These are phyloP conservation scores for Spinacia oleracea DNA, from an alignment of 179 eudicot species.

Conservation along the genomic window DNA sequence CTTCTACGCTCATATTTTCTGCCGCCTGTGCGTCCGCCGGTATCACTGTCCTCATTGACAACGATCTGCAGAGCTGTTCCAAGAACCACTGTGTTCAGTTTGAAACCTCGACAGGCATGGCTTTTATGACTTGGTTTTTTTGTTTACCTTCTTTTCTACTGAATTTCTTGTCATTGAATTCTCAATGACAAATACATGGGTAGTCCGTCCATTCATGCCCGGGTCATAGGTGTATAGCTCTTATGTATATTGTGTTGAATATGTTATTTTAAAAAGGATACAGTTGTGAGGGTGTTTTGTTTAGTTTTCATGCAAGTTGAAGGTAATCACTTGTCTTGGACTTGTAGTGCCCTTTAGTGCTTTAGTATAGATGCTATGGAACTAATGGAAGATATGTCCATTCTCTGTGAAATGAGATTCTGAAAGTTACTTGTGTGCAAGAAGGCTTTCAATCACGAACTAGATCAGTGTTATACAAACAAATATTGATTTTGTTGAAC, in stretches of 20 bases:
- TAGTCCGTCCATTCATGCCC: constrained; percentile 10
- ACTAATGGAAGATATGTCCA: constrained; percentile 1
- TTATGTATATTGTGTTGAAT: constrained; percentile 24
- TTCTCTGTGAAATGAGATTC: neutral
- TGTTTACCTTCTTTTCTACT: constrained; percentile 68
- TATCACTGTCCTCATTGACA: constrained; percentile 71
- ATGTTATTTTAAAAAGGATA: constrained; percentile 9
- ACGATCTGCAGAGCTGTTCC: constrained; percentile 63
- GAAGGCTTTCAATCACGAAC: neutral
- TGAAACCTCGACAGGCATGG: constrained; percentile 83
- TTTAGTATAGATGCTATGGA: neutral
- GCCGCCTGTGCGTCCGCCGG: constrained; percentile 89
- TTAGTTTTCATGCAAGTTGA: constrained; percentile 12
- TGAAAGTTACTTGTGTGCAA: neutral
- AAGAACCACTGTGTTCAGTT: constrained; percentile 69
- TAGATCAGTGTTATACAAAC: neutral
- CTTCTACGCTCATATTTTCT: constrained; percentile 72
- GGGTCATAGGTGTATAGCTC: constrained; percentile 26
- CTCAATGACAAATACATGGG: constrained; percentile 32
- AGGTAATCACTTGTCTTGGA: constrained; percentile 8
- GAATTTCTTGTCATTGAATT: constrained; percentile 76
- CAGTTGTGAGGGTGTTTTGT: constrained; percentile 21
- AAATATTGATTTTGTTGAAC: too few species aligned
- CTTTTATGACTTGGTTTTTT: constrained; percentile 79
- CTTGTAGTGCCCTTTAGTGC: constrained; percentile 10